A percentile compares a stretch with the other conserved stretches of the same genome.
phyloP scores from a whole-genome alignment of 371 early-diverging fungal genomes.

The Lichtheimia ornata region DNA sequence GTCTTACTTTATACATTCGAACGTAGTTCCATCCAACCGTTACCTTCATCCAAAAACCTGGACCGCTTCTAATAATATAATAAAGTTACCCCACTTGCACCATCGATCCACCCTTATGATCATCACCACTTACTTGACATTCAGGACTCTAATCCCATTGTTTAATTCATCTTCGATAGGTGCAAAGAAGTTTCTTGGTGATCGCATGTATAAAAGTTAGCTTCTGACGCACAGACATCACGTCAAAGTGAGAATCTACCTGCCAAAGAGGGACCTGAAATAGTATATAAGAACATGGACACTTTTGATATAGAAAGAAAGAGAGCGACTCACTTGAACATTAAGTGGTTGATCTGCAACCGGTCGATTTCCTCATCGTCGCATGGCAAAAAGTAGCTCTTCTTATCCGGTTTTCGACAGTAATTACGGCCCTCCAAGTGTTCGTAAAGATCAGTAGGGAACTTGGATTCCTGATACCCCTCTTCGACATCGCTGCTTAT shows the following conservation, averaged over 20 bases:
- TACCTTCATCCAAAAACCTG: constrained; percentile 39
- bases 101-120: background rate
- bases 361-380: constrained; percentile 52
- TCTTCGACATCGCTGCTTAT: constrained; percentile 13
- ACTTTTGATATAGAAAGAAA: background rate
- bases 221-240: no score
- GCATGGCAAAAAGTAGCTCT: constrained; percentile 36
- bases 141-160: constrained; percentile 1
- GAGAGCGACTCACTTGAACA: constrained; percentile 22
- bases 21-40: background rate
- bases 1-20: no score
- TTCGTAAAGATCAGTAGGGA: constrained; percentile 31
- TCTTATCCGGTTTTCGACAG: constrained; percentile 16
- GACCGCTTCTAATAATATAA: constrained; percentile 23
- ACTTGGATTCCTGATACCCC: constrained; percentile 30
- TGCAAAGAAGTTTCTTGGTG: background rate
- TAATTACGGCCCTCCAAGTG: constrained; percentile 39
- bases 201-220: background rate
- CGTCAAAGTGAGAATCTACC: background rate
- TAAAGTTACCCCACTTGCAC: background rate
- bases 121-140: constrained; percentile 3
- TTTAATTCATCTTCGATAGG: constrained; percentile 8
- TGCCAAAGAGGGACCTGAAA: background rate
- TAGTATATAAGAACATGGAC: background rate
- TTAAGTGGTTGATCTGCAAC: constrained; percentile 33